phyloP scores from a whole-genome alignment of 352 stramenopile species.

The Aphanomyces euteiches region DNA sequence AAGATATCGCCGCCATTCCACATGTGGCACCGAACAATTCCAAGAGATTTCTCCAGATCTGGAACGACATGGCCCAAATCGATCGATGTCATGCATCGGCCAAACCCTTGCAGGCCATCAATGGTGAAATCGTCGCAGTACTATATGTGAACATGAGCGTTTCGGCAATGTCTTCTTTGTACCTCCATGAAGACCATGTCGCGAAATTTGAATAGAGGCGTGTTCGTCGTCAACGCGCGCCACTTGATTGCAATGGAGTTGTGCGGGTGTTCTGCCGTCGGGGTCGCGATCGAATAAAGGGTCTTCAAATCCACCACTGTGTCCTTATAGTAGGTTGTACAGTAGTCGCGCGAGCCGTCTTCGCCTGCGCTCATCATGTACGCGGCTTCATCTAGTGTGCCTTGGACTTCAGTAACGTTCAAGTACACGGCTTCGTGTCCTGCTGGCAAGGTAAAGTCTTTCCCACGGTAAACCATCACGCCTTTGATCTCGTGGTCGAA shows the following conservation, averaged over 20 bases:
- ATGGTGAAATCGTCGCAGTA: slow-evolving; percentile 70
- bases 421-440: background rate
- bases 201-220: slow-evolving; percentile 45
- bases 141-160: slow-evolving; percentile 36
- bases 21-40: slow-evolving; percentile 63
- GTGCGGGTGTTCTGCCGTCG: slow-evolving; percentile 65
- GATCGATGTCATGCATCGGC: slow-evolving; percentile 53
- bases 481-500: slow-evolving; percentile 8
- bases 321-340: slow-evolving; percentile 4
- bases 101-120: slow-evolving; percentile 50
- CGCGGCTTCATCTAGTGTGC: slow-evolving; percentile 8
- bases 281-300: slow-evolving; percentile 56
- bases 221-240: slow-evolving; percentile 65
- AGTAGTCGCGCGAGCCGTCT: background rate
- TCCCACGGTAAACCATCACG: slow-evolving; percentile 1
- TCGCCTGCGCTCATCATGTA: background rate
- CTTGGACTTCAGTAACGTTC: slow-evolving; percentile 7
- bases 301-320: slow-evolving; percentile 65
- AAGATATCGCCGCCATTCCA: slow-evolving; percentile 79
- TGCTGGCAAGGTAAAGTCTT: background rate
- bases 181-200: background rate
- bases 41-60: slow-evolving; percentile 47
- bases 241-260: slow-evolving; percentile 80
- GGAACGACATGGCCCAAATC: slow-evolving; percentile 57
- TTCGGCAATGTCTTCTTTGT: background rate